Evolutionary conservation across 257 asterid species (phyloP).

Genomic region (Nicotiana knightiana): DNA sequence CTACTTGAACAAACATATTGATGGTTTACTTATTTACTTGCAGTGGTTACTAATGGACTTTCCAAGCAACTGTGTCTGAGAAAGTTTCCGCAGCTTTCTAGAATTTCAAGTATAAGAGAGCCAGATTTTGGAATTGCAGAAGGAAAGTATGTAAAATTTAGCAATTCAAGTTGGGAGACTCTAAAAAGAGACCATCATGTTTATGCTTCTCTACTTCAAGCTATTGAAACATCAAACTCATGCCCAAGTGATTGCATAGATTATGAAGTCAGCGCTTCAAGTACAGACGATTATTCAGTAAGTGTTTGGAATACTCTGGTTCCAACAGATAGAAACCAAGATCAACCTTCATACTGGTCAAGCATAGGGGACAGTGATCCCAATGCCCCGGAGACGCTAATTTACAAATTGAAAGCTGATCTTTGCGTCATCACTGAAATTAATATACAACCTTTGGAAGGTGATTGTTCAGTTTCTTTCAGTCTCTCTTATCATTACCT

Average conservation of each 20-base stretch:
- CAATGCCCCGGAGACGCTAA: slow-evolving; percentile 55
- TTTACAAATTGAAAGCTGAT: slow-evolving; percentile 52
- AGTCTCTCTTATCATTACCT: neutral
- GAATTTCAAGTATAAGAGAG: slow-evolving; percentile 26
- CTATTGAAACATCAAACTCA: slow-evolving; percentile 39
- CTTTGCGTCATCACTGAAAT: slow-evolving; percentile 69
- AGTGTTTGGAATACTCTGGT: slow-evolving; percentile 54
- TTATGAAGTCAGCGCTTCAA: slow-evolving; percentile 64
- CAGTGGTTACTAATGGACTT: slow-evolving; percentile 59
- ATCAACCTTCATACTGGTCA: slow-evolving; percentile 75
- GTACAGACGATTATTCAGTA: slow-evolving; percentile 66
- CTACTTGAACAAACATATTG: neutral
- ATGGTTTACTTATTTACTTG: slow-evolving; percentile 21
- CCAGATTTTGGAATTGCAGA: slow-evolving; percentile 8
- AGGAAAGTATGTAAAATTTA: slow-evolving; percentile 23
- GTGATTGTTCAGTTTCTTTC: slow-evolving; percentile 25
- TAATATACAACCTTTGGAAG: slow-evolving; percentile 72
- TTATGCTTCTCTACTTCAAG: slow-evolving; percentile 53
- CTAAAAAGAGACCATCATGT: slow-evolving; percentile 46
- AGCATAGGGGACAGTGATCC: slow-evolving; percentile 72
- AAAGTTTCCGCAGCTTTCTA: slow-evolving; percentile 51
- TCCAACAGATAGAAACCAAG: slow-evolving; percentile 41
- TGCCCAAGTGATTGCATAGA: slow-evolving; percentile 45
- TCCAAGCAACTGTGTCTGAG: slow-evolving; percentile 55
- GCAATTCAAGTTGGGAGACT: slow-evolving; percentile 27